phyloP scores from a whole-genome alignment of 805 yeast species.

The Blastobotrys muscicola region DNA sequence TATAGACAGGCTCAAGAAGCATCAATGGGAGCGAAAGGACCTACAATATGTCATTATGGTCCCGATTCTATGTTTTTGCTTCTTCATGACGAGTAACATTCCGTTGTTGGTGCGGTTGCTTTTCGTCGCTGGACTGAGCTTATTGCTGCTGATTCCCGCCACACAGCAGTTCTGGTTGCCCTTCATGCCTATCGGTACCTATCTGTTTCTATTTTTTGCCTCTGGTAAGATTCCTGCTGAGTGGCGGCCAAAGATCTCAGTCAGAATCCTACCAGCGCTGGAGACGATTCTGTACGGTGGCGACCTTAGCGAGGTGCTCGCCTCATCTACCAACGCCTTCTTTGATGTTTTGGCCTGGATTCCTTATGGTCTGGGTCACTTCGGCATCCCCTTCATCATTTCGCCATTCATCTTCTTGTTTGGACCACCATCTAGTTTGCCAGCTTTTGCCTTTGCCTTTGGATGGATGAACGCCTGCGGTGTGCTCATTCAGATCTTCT shows the following conservation, averaged over 20 bases:
- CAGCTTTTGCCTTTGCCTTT: slow-evolving; percentile 84
- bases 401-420: slow-evolving; percentile 71
- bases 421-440: slow-evolving; percentile 82
- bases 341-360: slow-evolving; percentile 88
- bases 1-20: slow-evolving; percentile 23
- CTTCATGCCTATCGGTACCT: slow-evolving; percentile 74
- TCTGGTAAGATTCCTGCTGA: slow-evolving; percentile 62
- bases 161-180: slow-evolving; percentile 77
- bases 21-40: slow-evolving; percentile 34
- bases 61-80: slow-evolving; percentile 43
- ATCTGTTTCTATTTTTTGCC: slow-evolving; percentile 77
- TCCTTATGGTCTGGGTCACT: slow-evolving; percentile 89
- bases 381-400: slow-evolving; percentile 80
- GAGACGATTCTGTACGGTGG: slow-evolving; percentile 91
- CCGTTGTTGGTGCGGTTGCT: slow-evolving; percentile 22
- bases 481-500: slow-evolving; percentile 68
- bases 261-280: slow-evolving; percentile 79
- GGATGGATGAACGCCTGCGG: slow-evolving; percentile 91
- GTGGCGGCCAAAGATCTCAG: slow-evolving; percentile 83
- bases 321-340: slow-evolving; percentile 53
- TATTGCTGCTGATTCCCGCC: slow-evolving; percentile 55
- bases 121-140: slow-evolving; percentile 34
- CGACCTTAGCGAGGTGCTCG: slow-evolving; percentile 72
- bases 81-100: slow-evolving; percentile 27
- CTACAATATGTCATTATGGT: slow-evolving; percentile 39